phyloP scores from a whole-genome alignment of 2,329 filamentous ascomycete genomes.

The Leptographium procerum region DNA sequence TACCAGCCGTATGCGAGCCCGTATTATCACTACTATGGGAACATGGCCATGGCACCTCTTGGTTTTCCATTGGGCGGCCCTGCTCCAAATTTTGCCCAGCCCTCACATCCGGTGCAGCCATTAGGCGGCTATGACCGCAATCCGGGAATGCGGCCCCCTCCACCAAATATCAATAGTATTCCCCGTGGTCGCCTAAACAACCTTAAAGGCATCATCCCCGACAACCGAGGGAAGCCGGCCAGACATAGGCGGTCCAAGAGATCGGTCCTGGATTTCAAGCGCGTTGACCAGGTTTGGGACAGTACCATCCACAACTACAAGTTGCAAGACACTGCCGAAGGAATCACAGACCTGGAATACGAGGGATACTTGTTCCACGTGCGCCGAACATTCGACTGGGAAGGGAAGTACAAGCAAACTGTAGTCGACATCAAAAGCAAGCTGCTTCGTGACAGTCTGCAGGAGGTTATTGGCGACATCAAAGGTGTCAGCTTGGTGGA shows the following conservation, averaged over 20 bases:
- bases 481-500: constrained; percentile 72
- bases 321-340: constrained; percentile 41
- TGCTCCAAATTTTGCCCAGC: background rate
- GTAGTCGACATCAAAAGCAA: constrained; percentile 80
- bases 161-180: background rate
- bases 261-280: constrained; percentile 30
- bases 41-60: background rate
- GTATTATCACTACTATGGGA: constrained; percentile 1
- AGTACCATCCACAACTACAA: constrained; percentile 37
- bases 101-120: background rate
- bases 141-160: background rate
- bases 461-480: constrained; percentile 62
- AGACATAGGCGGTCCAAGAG: constrained; percentile 9
- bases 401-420: constrained; percentile 64
- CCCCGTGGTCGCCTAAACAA: background rate
- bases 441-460: constrained; percentile 57
- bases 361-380: constrained; percentile 77
- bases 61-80: background rate
- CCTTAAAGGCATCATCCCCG: background rate
- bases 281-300: constrained; percentile 45
- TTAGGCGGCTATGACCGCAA: background rate
- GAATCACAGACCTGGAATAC: constrained; percentile 42
- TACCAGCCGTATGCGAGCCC: background rate
- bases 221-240: background rate
- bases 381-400: constrained; percentile 70